Evolutionary conservation across 164 flowering plant species (phyloP), one percentile per base, ranked within the genome.

Genomic region (Umbilicus rupestris): DNA sequence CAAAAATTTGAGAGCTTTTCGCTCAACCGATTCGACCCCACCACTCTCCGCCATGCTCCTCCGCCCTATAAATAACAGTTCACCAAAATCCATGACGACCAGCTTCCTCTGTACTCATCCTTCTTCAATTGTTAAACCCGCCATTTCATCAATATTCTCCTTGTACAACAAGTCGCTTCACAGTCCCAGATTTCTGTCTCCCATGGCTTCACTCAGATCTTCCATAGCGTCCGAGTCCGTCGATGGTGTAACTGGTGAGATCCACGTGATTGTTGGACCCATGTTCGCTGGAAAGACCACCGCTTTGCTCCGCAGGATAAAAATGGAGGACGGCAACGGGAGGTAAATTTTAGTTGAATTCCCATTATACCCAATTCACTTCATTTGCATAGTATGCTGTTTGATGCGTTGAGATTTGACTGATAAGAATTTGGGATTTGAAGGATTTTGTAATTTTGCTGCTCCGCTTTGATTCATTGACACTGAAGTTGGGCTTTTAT

Each of bases 271-370:
- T 24, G 79, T 85, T n/a, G 92, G 92, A 5, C 92, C 92, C 42
- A 87, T 87, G 92, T 87, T 87, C 28, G 86, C 92, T 19, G 92
- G 92, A 2, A 87, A 87, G 39, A 87, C 89, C 58, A 83, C 89
- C n/a, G 68, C 85, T 16, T 86, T 85, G 29, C 85, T 87, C 20
- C 85, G 78, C 19, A 77, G 89, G 33, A 68, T 85, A 26, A 77
- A 79, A 67, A 45, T 73, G 16, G 92, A 83, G 68, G 67, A 72
- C 63, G 39, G 58, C 17, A 70, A 67, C 62, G 89, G 87, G 74
- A 84, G 92, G 92, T 86, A 49, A 49, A 42, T 19, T 42, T 28
- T 20, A 0, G 22, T 57, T 41, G 15, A 41, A 41, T 41, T 41
- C 10, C 44, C 2, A 9, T 41, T 9, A 10, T 41, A 41, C 44